Conservation (phyloP, 108 stramenopile genomes). For the Phaeodactylum tricornutum region DNA sequence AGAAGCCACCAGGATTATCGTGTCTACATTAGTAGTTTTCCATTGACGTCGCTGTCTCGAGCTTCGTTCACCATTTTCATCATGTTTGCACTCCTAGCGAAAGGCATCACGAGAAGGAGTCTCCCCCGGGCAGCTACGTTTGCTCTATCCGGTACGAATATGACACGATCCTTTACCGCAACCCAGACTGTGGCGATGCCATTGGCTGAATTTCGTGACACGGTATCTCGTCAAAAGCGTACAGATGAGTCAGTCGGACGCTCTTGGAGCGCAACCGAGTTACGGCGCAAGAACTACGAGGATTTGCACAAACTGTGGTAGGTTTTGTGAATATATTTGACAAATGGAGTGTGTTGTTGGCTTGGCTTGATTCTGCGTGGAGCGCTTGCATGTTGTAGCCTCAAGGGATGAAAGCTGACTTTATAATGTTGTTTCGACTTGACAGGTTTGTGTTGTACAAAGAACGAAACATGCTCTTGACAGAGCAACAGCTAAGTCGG, state of each 20-base stretch:
- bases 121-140: too few relatives aligned
- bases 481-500: constrained; percentile 64
- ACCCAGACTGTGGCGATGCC: too few relatives aligned
- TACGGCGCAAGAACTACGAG: constrained; percentile 82
- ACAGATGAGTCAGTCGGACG: constrained; percentile 57
- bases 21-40: too few relatives aligned
- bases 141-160: too few relatives aligned
- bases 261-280: constrained; percentile 64
- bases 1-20: too few relatives aligned
- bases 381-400: neutral
- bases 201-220: constrained; percentile 73
- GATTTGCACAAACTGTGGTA: constrained; percentile 90
- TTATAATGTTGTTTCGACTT: neutral
- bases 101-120: too few relatives aligned
- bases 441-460: constrained; percentile 77
- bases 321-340: constrained; percentile 14
- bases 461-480: constrained; percentile 86
- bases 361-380: neutral
- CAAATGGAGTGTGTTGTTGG: neutral
- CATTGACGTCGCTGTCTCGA: too few relatives aligned
- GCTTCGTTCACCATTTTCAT: too few relatives aligned
- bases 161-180: too few relatives aligned
- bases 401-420: neutral
- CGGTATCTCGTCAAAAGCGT: constrained; percentile 46
- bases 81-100: too few relatives aligned